A percentile compares a stretch with the other conserved stretches of the same genome.
Conservation (phyloP, 164 flowering plant species). For the Vitis amurensis region DNA sequence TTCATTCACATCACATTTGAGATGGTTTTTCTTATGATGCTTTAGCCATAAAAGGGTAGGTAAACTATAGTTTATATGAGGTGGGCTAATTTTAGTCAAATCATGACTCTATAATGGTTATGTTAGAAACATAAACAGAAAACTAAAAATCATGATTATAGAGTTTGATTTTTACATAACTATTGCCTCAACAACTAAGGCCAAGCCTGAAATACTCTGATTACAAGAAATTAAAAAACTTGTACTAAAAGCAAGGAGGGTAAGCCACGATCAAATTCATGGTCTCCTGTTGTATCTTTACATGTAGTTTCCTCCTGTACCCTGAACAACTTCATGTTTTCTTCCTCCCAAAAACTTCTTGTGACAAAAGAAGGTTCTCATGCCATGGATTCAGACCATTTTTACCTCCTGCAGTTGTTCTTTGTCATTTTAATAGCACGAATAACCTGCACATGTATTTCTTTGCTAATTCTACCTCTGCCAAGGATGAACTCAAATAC, state of each 20-base stretch:
- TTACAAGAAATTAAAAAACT: not conserved
- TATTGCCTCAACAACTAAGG: not conserved
- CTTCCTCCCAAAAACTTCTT: not conserved
- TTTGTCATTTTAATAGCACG: not conserved
- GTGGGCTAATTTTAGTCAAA: too few relatives aligned
- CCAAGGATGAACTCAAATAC: slow-evolving; percentile 9
- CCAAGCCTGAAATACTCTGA: not conserved
- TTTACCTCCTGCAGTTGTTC: not conserved
- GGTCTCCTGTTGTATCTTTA: not conserved
- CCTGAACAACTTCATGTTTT: not conserved
- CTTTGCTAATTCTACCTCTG: not conserved
- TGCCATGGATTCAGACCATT: not conserved
- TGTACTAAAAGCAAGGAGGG: not conserved
- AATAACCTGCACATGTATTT: not conserved
- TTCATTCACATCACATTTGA: too few relatives aligned
- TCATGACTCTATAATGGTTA: too few relatives aligned
- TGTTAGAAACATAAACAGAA: too few relatives aligned
- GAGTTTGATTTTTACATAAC: too few relatives aligned
- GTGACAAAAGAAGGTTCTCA: not conserved
- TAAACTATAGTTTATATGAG: too few relatives aligned
- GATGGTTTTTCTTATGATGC: too few relatives aligned
- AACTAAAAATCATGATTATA: too few relatives aligned
- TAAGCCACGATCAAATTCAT: not conserved
- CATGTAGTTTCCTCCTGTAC: not conserved
- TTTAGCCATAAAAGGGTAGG: too few relatives aligned